A percentile compares a stretch with the other conserved stretches of the same genome.
Evolutionary conservation across 768 basidiomycete species (phyloP).

Genomic region (Psilocybe azurescens): DNA sequence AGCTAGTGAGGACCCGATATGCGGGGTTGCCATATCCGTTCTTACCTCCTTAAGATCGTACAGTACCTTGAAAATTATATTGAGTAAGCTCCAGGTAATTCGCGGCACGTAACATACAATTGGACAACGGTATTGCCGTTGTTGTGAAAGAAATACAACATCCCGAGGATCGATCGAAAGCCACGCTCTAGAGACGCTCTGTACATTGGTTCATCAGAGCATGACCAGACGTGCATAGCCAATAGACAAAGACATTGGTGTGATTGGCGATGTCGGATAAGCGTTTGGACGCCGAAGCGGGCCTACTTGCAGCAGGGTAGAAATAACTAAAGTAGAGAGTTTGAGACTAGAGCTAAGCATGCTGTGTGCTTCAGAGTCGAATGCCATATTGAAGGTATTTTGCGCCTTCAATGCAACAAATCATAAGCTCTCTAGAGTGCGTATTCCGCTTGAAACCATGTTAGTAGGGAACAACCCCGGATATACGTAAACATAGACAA

Average conservation of each 20-base stretch:
- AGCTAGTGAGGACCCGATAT: constrained; percentile 3
- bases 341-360: background rate
- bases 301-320: background rate
- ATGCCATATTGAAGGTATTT: background rate
- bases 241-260: background rate
- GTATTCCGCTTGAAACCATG: background rate
- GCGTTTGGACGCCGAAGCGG: constrained; percentile 9
- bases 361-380: background rate
- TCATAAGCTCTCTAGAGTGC: background rate
- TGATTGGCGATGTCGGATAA: constrained; percentile 10
- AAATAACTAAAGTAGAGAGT: background rate
- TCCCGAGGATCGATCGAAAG: constrained; percentile 1
- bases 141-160: background rate
- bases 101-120: background rate
- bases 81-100: constrained; percentile 9
- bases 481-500: constrained; percentile 18
- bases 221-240: background rate
- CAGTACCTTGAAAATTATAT: background rate
- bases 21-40: constrained; percentile 2
- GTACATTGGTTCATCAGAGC: background rate
- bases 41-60: constrained; percentile 1
- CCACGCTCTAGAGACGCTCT: constrained; percentile 3
- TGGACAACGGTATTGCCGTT: background rate
- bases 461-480: constrained; percentile 19
- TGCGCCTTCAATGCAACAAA: background rate